Base-by-base conservation (phyloP, 148 eudicot genomes). In the Camellia granthamiana region DNA sequence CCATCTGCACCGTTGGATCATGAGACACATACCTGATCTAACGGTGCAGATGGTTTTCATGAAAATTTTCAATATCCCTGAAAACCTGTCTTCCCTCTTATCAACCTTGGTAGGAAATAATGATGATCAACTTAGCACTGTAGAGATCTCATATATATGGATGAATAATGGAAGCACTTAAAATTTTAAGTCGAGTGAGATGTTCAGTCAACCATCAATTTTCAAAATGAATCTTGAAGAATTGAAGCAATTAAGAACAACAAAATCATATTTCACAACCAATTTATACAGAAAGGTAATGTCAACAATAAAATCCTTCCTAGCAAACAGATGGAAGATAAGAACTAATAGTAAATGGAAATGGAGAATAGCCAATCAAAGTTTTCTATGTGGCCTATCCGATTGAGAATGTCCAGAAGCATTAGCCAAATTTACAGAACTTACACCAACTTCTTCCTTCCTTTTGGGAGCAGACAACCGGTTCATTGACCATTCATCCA, bases 401-500 rank as follows among this genome's bases (percentile, higher is more conserved):
- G 38, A 46, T 46, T 19, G 30, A 82, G 78, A 73, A 55, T 72
- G 82, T 19, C 67, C 42, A 23, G 83, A 83, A 63, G 86, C 67
- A 75, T 59, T 76, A 3, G 88, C 79, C 52, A 77, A 75, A 70
- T 84, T 66, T 67, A 83, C 84, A 47, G 85, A 76, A 61, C 86
- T 82, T 23, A 70, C 46, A 14, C 66, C 72, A 65, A 16, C 55
- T 46, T 84, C 77, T 65, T 80, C 72, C 5, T 73, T 65, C 71
- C 78, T 83, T 77, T 79, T 89, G 38, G 84, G 72, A 58, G 93
- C 75, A 81, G 96, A 90, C 71, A 94, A 80, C n/a, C 91, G 88
- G 78, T 92, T 78, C 83, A 90, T 89, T 42, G 93, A 88, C 98
- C 97, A 94, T 84, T 94, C 97, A 49, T 92, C 93, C 85, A 94